Evolutionary conservation across 1,139 yeast species (phyloP).

Genomic region (Debaryomyces sp.): DNA sequence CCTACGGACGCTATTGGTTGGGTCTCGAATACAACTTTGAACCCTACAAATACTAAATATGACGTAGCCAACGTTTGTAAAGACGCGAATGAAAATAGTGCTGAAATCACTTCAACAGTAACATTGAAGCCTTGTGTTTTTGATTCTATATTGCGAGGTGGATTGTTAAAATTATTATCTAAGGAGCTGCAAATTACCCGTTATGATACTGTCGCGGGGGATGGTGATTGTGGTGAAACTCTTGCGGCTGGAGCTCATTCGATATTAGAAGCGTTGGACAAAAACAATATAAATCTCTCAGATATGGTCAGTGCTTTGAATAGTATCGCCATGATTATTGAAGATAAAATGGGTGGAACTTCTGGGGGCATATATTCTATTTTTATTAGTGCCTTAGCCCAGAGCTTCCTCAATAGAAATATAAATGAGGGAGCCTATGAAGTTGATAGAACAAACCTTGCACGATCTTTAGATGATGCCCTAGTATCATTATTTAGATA

Average conservation of each 20-base stretch:
- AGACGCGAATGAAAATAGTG: not conserved
- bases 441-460: no score
- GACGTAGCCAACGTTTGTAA: no score
- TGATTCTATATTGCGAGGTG: slow-evolving; percentile 38
- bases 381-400: slow-evolving; percentile 34
- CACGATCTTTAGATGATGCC: no score
- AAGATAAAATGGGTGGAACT: slow-evolving; percentile 85
- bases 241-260: slow-evolving; percentile 72
- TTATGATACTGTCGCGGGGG: slow-evolving; percentile 81
- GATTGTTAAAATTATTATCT: slow-evolving; percentile 47
- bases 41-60: no score
- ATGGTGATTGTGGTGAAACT: slow-evolving; percentile 89
- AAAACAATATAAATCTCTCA: slow-evolving; percentile 20
- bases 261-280: slow-evolving; percentile 49
- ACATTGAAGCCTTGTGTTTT: slow-evolving; percentile 33
- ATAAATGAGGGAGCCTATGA: not conserved
- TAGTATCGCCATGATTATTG: slow-evolving; percentile 57
- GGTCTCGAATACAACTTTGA: slow-evolving; percentile 23
- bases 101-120: not conserved
- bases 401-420: not conserved
- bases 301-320: slow-evolving; percentile 41
- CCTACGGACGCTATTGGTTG: slow-evolving; percentile 72
- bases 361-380: slow-evolving; percentile 83
- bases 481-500: no score
- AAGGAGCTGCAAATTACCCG: slow-evolving; percentile 73